Conservation (phyloP, 768 basidiomycete genomes). For the Leucocoprinus sp. region DNA sequence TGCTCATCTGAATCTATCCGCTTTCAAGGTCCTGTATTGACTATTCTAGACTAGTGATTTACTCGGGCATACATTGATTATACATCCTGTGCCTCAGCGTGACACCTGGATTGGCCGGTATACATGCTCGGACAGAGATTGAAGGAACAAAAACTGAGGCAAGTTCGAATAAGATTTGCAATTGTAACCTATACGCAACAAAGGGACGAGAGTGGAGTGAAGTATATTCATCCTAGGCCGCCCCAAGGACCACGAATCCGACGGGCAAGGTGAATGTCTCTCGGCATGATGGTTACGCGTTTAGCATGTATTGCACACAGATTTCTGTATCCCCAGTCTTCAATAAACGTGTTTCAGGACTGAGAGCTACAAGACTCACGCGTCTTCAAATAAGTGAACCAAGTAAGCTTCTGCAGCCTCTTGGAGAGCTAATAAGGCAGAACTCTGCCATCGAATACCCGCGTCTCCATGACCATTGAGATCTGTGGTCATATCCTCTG, state of each 20-base stretch:
- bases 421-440: conserved; percentile 88
- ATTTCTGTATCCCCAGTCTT: conserved; percentile 46
- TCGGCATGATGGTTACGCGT: conserved; percentile 95
- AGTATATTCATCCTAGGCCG: conserved; percentile 42
- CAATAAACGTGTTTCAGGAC: conserved; percentile 8
- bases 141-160: not conserved
- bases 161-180: conserved; percentile 4
- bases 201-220: not conserved
- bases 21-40: too few relatives aligned
- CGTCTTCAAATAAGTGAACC: conserved; percentile 96
- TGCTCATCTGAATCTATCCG: not conserved
- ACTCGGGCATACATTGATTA: not conserved
- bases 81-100: not conserved
- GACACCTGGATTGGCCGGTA: conserved; percentile 12
- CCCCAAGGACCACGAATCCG: conserved; percentile 91
- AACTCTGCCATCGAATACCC: conserved; percentile 87
- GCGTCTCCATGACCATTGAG: conserved; percentile 50
- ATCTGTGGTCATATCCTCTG: conserved; percentile 82
- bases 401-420: conserved; percentile 95
- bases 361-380: conserved; percentile 51
- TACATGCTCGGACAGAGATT: not conserved
- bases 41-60: too few relatives aligned
- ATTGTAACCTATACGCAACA: not conserved
- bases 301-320: conserved; percentile 97
- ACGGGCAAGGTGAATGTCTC: conserved; percentile 93